Evolutionary conservation across 202 grass and related monocot species (phyloP).

Genomic region (Musa balbisiana): DNA sequence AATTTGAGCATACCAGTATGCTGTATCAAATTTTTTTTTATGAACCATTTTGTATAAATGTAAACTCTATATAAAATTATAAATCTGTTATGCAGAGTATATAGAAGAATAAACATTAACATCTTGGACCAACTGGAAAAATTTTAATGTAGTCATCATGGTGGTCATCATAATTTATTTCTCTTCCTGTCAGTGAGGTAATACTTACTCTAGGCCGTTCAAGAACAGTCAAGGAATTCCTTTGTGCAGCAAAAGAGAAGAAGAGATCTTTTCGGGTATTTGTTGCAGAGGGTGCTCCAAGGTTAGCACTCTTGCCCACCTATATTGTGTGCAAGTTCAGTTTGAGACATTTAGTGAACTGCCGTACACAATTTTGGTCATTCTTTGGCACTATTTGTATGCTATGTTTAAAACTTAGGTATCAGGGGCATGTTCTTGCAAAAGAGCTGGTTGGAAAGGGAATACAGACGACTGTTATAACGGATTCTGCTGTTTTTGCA

Average conservation of each 20-base stretch:
- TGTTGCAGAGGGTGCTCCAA: constrained; percentile 91
- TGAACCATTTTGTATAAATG: too few relatives aligned
- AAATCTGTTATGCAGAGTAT: too few relatives aligned
- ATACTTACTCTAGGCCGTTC: constrained; percentile 93
- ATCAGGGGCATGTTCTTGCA: constrained; percentile 91
- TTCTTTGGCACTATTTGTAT: constrained; percentile 8
- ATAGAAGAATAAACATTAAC: too few relatives aligned
- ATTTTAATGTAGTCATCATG: neutral
- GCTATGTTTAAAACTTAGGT: constrained; percentile 42
- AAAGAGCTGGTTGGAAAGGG: constrained; percentile 85
- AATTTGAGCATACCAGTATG: neutral
- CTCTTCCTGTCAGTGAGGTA: constrained; percentile 55
- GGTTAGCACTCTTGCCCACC: constrained; percentile 30
- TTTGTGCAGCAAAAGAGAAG: constrained; percentile 85
- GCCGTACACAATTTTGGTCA: neutral
- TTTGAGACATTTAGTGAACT: neutral
- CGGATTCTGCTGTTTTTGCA: constrained; percentile 93
- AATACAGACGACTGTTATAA: constrained; percentile 82
- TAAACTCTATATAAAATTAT: too few relatives aligned
- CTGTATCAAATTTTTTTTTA: too few relatives aligned
- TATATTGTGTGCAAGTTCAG: neutral
- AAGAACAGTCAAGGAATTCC: constrained; percentile 92
- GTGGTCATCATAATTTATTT: neutral
- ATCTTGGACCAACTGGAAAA: too few relatives aligned
- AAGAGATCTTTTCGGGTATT: constrained; percentile 92